phyloP scores from a whole-genome alignment of 225 moss, liverwort and hornwort species.

The Rhytidiadelphus loreus region DNA sequence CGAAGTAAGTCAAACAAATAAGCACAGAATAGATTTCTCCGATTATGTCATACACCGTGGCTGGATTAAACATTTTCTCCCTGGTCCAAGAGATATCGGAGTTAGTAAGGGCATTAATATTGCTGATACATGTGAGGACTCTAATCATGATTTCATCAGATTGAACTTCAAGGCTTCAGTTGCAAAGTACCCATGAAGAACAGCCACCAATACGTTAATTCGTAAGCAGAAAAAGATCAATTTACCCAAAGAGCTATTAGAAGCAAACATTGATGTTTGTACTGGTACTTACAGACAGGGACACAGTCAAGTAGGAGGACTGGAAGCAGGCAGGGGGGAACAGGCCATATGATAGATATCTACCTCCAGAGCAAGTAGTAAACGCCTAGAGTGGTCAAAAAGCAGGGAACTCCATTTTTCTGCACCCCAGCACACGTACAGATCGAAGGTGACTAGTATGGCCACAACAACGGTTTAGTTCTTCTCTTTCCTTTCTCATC shows the following conservation, averaged over 20 bases:
- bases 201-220: not conserved
- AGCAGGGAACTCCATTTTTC: constrained; percentile 66
- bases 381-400: constrained; percentile 49
- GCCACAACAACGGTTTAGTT: not conserved
- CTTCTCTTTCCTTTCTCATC: not conserved
- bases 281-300: not conserved
- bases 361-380: constrained; percentile 59
- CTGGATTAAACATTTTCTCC: constrained; percentile 50
- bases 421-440: constrained; percentile 5
- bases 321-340: not conserved
- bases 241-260: not conserved
- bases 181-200: not conserved
- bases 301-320: not conserved
- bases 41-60: constrained; percentile 41
- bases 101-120: not conserved
- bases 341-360: not conserved
- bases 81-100: constrained; percentile 9
- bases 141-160: not conserved
- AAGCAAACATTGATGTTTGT: not conserved
- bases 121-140: not conserved
- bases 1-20: constrained; percentile 25
- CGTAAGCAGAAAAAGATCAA: not conserved
- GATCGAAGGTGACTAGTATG: not conserved
- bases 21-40: constrained; percentile 58
- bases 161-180: not conserved